Evolutionary conservation across 1,139 yeast genomes (phyloP).

Genomic region (Lodderomyces parapsilosis): DNA sequence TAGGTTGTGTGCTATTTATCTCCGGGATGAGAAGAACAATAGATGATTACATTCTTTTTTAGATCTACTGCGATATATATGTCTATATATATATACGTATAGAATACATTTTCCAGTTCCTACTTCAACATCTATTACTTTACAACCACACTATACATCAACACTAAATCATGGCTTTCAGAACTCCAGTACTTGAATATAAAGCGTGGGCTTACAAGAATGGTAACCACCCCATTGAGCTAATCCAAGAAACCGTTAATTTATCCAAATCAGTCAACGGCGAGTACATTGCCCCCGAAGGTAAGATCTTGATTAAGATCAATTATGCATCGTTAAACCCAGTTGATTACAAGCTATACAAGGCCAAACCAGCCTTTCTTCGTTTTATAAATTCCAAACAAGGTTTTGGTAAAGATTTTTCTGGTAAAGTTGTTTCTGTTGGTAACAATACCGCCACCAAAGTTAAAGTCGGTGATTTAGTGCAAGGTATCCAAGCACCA

Average conservation of each 20-base stretch:
- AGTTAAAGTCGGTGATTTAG: slow-evolving; percentile 59
- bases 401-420: slow-evolving; percentile 68
- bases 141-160: too few species aligned
- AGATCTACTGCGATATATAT: too few species aligned
- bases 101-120: too few species aligned
- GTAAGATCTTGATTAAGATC: slow-evolving; percentile 57
- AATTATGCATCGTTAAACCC: slow-evolving; percentile 66
- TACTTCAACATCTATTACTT: background rate
- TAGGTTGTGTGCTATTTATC: background rate
- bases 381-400: slow-evolving; percentile 1
- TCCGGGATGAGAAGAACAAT: background rate
- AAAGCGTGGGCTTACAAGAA: slow-evolving; percentile 20
- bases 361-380: slow-evolving; percentile 18
- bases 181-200: slow-evolving; percentile 15
- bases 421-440: slow-evolving; percentile 61
- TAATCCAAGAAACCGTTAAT: slow-evolving; percentile 15
- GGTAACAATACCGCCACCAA: slow-evolving; percentile 34
- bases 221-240: slow-evolving; percentile 13
- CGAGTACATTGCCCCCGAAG: slow-evolving; percentile 33
- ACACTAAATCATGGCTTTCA: slow-evolving; percentile 18
- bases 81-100: background rate
- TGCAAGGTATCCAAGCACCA: slow-evolving; percentile 54
- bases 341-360: slow-evolving; percentile 54
- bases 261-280: slow-evolving; percentile 23
- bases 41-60: background rate